phyloP scores from a whole-genome alignment of 2,329 filamentous ascomycete genomes.

The Pseudogymnoascus sp. region DNA sequence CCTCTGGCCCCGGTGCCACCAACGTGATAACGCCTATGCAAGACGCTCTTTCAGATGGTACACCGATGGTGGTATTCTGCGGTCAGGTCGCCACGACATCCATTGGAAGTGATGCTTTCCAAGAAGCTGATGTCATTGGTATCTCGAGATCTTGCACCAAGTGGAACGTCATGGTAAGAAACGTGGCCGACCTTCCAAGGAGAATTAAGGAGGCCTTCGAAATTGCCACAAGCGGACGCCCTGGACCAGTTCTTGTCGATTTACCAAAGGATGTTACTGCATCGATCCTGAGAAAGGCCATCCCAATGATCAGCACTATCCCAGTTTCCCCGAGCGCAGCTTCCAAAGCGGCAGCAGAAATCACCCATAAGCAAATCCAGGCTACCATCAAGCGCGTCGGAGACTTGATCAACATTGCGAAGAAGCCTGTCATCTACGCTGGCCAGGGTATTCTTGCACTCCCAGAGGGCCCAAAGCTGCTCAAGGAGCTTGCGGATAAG shows the following conservation, averaged over 20 bases:
- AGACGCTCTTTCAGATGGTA: conserved; percentile 90
- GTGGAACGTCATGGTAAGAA: conserved; percentile 99
- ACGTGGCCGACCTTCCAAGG: conserved; percentile 81
- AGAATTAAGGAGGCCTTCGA: conserved; percentile 97
- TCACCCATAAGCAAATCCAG: conserved; percentile 65
- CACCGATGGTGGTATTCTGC: conserved; percentile 89
- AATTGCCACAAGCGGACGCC: conserved; percentile 89
- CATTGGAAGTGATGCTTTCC: conserved; percentile 93
- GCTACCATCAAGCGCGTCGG: conserved; percentile 70
- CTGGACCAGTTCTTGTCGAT: conserved; percentile 91
- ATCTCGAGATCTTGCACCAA: conserved; percentile 95
- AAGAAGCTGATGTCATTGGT: conserved; percentile 89
- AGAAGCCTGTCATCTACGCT: conserved; percentile 93
- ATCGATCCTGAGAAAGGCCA: conserved; percentile 71
- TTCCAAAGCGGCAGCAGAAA: conserved; percentile 68
- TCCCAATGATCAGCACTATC: conserved; percentile 57
- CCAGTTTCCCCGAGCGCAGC: conserved; percentile 77
- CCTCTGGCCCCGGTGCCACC: conserved; percentile 90
- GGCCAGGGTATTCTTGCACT: conserved; percentile 81
- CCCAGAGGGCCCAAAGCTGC: conserved; percentile 68
- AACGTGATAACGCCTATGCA: conserved; percentile 96
- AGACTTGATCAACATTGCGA: conserved; percentile 73
- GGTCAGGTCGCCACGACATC: conserved; percentile 86
- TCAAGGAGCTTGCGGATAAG: conserved; percentile 86
- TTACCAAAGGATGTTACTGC: conserved; percentile 95